A percentile compares a stretch with the other conserved stretches of the same genome.
Conservation (phyloP, 202 grass and related monocot species). For the Eragrostis tef region DNA sequence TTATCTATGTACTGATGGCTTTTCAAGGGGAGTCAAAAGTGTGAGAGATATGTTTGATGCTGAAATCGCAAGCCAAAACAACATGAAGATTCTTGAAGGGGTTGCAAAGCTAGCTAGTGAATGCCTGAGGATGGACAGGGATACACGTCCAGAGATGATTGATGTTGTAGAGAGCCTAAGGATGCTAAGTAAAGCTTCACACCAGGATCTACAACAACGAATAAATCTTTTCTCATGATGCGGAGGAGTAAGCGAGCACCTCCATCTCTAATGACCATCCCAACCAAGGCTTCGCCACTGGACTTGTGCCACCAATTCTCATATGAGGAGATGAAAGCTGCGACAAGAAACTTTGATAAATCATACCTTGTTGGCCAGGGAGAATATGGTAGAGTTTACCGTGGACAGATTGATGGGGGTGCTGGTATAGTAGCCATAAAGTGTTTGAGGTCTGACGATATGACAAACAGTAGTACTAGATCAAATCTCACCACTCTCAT, state of each 20-base stretch:
- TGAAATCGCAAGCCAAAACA: background rate
- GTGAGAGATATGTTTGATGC: constrained; percentile 22
- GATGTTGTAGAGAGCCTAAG: background rate
- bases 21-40: background rate
- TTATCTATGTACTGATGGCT: background rate
- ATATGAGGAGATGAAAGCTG: constrained; percentile 46
- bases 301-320: constrained; percentile 52
- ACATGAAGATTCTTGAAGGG: background rate
- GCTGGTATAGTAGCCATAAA: constrained; percentile 51
- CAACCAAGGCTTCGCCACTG: background rate
- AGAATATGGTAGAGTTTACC: constrained; percentile 46
- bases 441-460: background rate
- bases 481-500: constrained; percentile 45
- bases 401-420: constrained; percentile 46
- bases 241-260: background rate
- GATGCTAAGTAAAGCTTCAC: background rate
- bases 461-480: background rate
- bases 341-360: constrained; percentile 52
- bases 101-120: background rate
- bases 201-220: background rate
- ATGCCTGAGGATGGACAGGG: constrained; percentile 6
- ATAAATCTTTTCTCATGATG: background rate
- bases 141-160: constrained; percentile 10
- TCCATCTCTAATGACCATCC: background rate
- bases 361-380: constrained; percentile 37